A percentile compares a stretch with the other conserved stretches of the same genome.
Evolutionary conservation across 2,329 filamentous ascomycete species (phyloP).

Genomic region (Calonectria leucothoes): DNA sequence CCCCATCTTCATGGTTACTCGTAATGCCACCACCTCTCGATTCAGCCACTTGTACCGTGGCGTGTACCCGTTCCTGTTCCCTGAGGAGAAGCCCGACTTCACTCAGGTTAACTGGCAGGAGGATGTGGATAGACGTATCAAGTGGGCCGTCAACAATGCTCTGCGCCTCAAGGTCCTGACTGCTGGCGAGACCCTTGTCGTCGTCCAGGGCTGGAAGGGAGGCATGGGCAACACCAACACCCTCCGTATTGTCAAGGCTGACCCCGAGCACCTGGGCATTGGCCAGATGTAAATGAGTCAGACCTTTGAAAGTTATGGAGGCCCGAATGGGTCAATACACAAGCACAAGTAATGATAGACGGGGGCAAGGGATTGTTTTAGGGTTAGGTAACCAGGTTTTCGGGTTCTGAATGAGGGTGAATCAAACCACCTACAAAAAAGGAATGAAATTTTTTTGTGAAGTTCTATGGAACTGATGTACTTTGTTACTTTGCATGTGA

Average conservation of each 20-base stretch:
- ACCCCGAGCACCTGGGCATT: slow-evolving; percentile 68
- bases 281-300: slow-evolving; percentile 51
- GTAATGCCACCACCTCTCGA: slow-evolving; percentile 84
- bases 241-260: slow-evolving; percentile 71
- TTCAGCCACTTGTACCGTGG: slow-evolving; percentile 97
- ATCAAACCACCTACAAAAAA: slow-evolving; percentile 32
- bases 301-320: slow-evolving; percentile 10
- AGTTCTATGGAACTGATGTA: slow-evolving; percentile 10
- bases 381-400: slow-evolving; percentile 41
- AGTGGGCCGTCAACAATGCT: slow-evolving; percentile 93
- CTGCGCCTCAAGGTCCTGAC: slow-evolving; percentile 82
- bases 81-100: slow-evolving; percentile 95
- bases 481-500: neutral
- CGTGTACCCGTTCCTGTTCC: slow-evolving; percentile 97
- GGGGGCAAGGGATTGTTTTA: slow-evolving; percentile 40
- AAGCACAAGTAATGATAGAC: slow-evolving; percentile 46
- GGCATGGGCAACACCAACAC: slow-evolving; percentile 95
- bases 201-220: slow-evolving; percentile 91
- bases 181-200: slow-evolving; percentile 80
- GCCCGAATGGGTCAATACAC: slow-evolving; percentile 39
- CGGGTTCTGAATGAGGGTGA: slow-evolving; percentile 37
- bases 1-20: slow-evolving; percentile 99
- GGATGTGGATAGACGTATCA: slow-evolving; percentile 96
- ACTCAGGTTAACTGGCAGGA: slow-evolving; percentile 95
- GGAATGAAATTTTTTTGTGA: slow-evolving; percentile 19